Base-by-base conservation (phyloP, 345 rosid species). In the Gossypioides kirkii region DNA sequence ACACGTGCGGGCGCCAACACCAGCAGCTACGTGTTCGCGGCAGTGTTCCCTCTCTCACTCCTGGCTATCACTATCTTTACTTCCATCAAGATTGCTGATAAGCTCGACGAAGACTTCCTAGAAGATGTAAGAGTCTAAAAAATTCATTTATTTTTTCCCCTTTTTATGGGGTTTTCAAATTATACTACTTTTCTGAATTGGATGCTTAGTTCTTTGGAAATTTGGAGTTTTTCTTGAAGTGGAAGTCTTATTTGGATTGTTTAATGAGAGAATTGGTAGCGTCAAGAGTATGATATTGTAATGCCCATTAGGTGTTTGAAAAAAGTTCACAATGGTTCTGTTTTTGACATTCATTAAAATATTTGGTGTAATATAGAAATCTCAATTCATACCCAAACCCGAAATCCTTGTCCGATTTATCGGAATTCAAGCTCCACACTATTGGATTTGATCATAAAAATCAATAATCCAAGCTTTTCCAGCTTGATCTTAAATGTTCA, bases 21-120 rank as follows among this genome's bases (percentile, higher is more conserved):
- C 71, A 82, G 62, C 80, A 88, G 84, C 87, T 87, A 86, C 77
- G 68, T 84, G n/a, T 80, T 85, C 46, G 97, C 97, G 0, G 76
- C 90, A 77, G 81, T 83, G 46, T 76, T 94, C 41, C 98, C 96
- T 7, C 77, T 91, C 17, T 79, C 96, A 69, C 92, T 94, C 50
- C 82, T 94, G 13, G 87, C 85, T 6, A 79, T 64, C 80, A 94
- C 98, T 43, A 67, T 89, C 77, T 83, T 90, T 61, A 79, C 91
- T 78, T 87, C 97, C 13, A 71, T 82, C 11, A 86, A 72, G 80
- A 79, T 94, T 52, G 86, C 93, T 62, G 96, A 91, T 76, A 81
- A 80, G 81, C 97, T 91, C 61, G 97, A 91, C 67, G 38, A 71
- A 36, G 83, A 90, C 41, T 94, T 79, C 73, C 87, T 91, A 1